phyloP scores from a whole-genome alignment of 768 basidiomycete genomes.

The Pholiota molesta region DNA sequence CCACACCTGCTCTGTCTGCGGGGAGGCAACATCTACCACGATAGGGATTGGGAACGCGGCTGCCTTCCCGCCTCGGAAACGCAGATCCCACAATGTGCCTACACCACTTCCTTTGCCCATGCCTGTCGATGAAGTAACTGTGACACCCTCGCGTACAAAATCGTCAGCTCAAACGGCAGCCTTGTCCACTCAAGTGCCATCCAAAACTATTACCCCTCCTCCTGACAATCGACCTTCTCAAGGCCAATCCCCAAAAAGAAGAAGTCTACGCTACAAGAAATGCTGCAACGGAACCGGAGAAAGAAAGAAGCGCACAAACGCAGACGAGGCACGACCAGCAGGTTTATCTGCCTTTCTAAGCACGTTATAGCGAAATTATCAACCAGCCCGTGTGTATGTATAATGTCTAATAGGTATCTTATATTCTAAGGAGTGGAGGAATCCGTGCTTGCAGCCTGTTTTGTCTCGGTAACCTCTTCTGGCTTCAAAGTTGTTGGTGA shows the following conservation, averaged over 20 bases:
- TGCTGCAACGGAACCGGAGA: conserved; percentile 66
- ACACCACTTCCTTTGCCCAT: background rate
- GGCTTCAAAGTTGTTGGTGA: conserved; percentile 33
- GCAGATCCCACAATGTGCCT: background rate
- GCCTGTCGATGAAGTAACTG: conserved; percentile 1
- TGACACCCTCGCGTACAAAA: conserved; percentile 1
- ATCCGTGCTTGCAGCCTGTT: background rate
- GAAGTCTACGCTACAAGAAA: conserved; percentile 58
- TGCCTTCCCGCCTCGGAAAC: conserved; percentile 20
- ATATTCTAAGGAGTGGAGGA: background rate
- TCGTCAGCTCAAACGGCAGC: background rate
- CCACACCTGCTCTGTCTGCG: conserved; percentile 35
- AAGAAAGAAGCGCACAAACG: conserved; percentile 41
- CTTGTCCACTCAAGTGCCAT: conserved; percentile 5
- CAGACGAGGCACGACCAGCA: conserved; percentile 28
- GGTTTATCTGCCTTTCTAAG: conserved; percentile 61
- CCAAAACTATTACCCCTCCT: background rate
- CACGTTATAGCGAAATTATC: conserved; percentile 32
- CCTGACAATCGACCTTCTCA: conserved; percentile 14
- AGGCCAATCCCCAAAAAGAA: conserved; percentile 45
- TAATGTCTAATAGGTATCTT: background rate
- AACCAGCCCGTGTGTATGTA: background rate
- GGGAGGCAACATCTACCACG: conserved; percentile 22
- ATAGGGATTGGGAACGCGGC: conserved; percentile 20
- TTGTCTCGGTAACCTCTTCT: conserved; percentile 1